phyloP scores from a whole-genome alignment of 768 basidiomycete genomes.

The Cystofilobasidium macerans region DNA sequence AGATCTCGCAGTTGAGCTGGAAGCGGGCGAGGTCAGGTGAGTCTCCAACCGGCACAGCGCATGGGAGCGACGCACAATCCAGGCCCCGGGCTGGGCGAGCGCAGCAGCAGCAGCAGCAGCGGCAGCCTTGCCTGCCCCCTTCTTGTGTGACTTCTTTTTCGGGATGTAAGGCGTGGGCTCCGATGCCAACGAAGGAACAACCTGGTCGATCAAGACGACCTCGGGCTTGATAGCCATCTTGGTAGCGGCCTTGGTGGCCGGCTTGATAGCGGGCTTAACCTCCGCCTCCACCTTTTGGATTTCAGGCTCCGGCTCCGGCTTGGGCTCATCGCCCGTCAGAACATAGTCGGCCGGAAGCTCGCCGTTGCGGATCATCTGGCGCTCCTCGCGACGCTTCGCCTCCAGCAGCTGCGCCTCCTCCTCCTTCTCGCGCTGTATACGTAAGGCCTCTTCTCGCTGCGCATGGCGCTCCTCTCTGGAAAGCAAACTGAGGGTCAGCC shows the following conservation, averaged over 20 bases:
- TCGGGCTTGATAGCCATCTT: too few species aligned
- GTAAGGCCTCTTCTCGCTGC: neutral
- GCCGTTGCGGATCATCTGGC: slow-evolving; percentile 11
- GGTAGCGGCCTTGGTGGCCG: neutral
- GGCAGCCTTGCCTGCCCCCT: slow-evolving; percentile 4
- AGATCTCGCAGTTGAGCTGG: slow-evolving; percentile 10
- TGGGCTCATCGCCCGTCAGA: neutral
- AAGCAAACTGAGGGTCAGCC: neutral
- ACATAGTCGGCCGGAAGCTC: slow-evolving; percentile 11
- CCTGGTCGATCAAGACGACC: too few species aligned
- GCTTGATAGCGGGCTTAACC: neutral
- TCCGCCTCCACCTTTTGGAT: too few species aligned
- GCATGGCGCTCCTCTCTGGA: neutral
- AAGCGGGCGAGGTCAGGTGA: too few species aligned
- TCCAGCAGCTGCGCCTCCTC: slow-evolving; percentile 7
- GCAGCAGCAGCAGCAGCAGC: neutral
- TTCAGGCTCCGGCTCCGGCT: neutral
- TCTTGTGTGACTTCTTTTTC: slow-evolving; percentile 9
- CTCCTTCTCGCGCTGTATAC: neutral
- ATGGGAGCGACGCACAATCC: neutral
- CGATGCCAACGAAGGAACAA: neutral
- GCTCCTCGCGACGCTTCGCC: slow-evolving; percentile 10
- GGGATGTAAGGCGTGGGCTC: neutral
- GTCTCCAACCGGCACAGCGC: neutral
- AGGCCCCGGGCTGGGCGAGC: neutral